phyloP scores from a whole-genome alignment of 768 basidiomycete species.

The Tylopilus plumbeoviolaceoides region DNA sequence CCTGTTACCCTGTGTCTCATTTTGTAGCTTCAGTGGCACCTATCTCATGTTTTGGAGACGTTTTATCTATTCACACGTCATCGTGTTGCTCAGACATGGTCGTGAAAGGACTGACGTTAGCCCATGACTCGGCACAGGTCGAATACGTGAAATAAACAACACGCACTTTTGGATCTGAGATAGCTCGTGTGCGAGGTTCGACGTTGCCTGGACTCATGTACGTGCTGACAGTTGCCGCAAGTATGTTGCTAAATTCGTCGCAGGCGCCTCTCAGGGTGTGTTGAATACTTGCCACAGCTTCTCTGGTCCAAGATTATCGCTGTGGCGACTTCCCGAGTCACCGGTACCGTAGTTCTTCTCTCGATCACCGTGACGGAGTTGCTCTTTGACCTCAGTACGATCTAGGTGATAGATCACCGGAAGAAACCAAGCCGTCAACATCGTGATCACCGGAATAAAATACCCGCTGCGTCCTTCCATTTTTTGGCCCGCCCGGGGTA shows the following conservation, averaged over 20 bases:
- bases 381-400: not conserved
- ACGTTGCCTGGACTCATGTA: conserved; percentile 4
- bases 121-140: not conserved
- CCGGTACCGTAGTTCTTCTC: conserved; percentile 11
- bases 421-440: conserved; percentile 4
- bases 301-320: conserved; percentile 8
- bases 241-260: conserved; percentile 12
- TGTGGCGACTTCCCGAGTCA: conserved; percentile 19
- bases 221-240: not conserved
- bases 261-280: not conserved
- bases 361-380: conserved; percentile 15
- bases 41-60: conserved; percentile 2
- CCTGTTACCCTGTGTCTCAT: not conserved
- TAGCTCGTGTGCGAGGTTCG: conserved; percentile 9
- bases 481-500: not conserved
- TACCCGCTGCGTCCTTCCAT: conserved; percentile 3
- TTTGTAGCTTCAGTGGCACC: conserved; percentile 8
- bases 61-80: conserved; percentile 10
- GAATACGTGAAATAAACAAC: conserved; percentile 10
- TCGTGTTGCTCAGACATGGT: conserved; percentile 2
- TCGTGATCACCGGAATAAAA: conserved; percentile 9
- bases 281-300: not conserved
- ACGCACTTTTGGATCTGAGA: conserved; percentile 2
- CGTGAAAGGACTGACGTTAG: conserved; percentile 5
- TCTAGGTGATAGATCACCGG: conserved; percentile 9